A percentile compares a stretch with the other conserved stretches of the same genome.
Conservation (phyloP, 805 yeast genomes). For the Cyberlindnera maclurae region DNA sequence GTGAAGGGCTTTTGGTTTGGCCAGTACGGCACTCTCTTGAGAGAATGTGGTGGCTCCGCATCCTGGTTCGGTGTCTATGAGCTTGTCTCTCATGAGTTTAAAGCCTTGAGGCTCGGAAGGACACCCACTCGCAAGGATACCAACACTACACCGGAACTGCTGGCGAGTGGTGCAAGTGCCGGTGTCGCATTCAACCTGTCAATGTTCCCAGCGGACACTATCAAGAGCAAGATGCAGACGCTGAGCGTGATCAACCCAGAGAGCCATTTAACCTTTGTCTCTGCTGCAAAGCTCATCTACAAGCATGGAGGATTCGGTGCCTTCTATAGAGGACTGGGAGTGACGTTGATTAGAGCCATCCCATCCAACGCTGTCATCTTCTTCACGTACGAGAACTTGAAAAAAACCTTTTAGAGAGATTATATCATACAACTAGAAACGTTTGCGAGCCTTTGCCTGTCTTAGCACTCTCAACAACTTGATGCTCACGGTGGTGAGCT, state of each 20-base stretch:
- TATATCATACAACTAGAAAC: background rate
- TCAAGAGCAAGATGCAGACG: constrained; percentile 82
- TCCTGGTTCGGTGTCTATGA: constrained; percentile 94
- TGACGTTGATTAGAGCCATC: constrained; percentile 72
- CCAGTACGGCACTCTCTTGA: constrained; percentile 66
- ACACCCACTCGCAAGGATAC: constrained; percentile 10
- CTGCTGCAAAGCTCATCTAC: constrained; percentile 35
- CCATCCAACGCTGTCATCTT: constrained; percentile 91
- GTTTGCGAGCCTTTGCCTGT: constrained; percentile 4
- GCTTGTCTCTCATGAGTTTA: constrained; percentile 34
- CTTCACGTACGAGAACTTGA: constrained; percentile 64
- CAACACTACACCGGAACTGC: constrained; percentile 43
- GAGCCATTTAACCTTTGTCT: constrained; percentile 25
- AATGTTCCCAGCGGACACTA: constrained; percentile 84
- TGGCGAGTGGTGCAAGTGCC: constrained; percentile 79
- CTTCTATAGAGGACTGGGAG: constrained; percentile 78
- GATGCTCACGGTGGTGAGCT: constrained; percentile 56
- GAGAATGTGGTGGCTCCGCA: constrained; percentile 88
- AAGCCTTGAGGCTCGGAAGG: constrained; percentile 25
- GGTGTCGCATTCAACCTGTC: constrained; percentile 78
- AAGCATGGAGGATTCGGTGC: constrained; percentile 56
- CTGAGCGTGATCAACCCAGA: constrained; percentile 29
- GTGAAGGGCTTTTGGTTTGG: constrained; percentile 81
- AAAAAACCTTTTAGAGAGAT: constrained; percentile 15
- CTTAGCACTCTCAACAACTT: constrained; percentile 40